phyloP scores from a whole-genome alignment of 1,284 basidiomycete genomes.

The Pseudozyma flocculosa region DNA sequence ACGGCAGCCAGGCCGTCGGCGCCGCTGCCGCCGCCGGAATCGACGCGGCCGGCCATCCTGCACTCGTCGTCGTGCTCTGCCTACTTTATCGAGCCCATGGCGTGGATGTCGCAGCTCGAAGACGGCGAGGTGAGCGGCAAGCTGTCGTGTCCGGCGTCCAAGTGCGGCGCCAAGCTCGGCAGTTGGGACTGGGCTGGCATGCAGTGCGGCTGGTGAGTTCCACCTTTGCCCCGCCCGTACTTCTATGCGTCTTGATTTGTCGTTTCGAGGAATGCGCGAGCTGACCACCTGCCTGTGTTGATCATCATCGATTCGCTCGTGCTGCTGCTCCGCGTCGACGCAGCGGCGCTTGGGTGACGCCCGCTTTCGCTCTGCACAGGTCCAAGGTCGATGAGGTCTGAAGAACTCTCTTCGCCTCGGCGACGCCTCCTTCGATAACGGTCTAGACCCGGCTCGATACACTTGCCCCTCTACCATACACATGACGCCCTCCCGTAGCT shows the following conservation, averaged over 20 bases:
- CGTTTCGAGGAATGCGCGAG: too few species aligned
- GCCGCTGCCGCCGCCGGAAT: too few species aligned
- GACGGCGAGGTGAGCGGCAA: conserved; percentile 78
- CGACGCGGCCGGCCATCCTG: conserved; percentile 17
- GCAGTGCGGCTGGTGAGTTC: conserved; percentile 78
- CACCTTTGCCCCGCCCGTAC: conserved; percentile 1
- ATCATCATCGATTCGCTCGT: too few species aligned
- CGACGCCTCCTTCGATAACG: too few species aligned
- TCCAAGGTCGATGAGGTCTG: conserved; percentile 85
- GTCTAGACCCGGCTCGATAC: too few species aligned
- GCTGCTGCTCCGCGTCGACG: neutral
- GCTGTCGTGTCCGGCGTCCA: conserved; percentile 84
- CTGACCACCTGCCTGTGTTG: too few species aligned
- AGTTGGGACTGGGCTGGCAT: conserved; percentile 97
- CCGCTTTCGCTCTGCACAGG: conserved; percentile 85
- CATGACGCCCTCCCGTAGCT: too few species aligned
- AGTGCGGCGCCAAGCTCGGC: conserved; percentile 85
- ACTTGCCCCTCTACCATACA: too few species aligned
- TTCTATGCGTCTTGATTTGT: neutral
- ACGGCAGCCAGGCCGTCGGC: too few species aligned
- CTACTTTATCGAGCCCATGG: conserved; percentile 96
- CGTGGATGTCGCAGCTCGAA: conserved; percentile 88
- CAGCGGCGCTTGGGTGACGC: conserved; percentile 52
- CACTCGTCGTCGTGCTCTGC: conserved; percentile 74
- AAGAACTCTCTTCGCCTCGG: neutral